These are phyloP conservation scores for Aphanomyces euteiches DNA, from an alignment of 352 stramenopile genomes.

Conservation along the genomic window DNA sequence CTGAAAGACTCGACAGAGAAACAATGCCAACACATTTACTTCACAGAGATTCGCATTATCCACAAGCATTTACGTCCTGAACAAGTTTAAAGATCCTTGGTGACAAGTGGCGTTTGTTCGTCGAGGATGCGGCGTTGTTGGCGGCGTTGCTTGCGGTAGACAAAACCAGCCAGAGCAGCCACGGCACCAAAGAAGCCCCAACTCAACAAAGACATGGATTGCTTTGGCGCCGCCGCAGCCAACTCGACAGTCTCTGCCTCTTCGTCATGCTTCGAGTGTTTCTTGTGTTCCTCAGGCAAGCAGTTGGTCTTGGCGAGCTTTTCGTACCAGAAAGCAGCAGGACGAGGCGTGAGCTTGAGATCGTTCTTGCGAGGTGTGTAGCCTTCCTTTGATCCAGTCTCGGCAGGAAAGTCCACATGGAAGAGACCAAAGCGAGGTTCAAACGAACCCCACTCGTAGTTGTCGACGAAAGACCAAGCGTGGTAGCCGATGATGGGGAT, in stretches of 20 bases:
- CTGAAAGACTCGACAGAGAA: no score
- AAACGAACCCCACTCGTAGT: constrained; percentile 91
- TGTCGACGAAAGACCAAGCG: constrained; percentile 92
- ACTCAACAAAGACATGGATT: constrained; percentile 3
- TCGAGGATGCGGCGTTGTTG: background rate
- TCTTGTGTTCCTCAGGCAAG: background rate
- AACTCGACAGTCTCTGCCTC: background rate
- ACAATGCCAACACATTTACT: no score
- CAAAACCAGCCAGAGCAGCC: background rate
- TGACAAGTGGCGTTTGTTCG: constrained; percentile 21
- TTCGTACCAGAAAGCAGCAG: constrained; percentile 54
- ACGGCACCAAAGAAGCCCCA: constrained; percentile 4
- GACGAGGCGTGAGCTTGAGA: constrained; percentile 42
- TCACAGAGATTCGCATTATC: no score
- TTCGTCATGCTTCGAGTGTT: constrained; percentile 11
- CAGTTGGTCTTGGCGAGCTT: background rate
- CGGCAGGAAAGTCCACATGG: constrained; percentile 54
- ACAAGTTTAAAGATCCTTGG: background rate
- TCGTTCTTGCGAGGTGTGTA: constrained; percentile 36
- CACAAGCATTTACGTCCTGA: no score
- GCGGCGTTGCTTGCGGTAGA: background rate
- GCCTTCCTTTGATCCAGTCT: constrained; percentile 37
- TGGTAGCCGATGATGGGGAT: constrained; percentile 88
- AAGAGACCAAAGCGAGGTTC: constrained; percentile 58
- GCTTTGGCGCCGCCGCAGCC: background rate